Percentiles rank a stretch among this genome's conserved stretches.
Evolutionary conservation across 2,329 filamentous ascomycete species (phyloP).

Genomic region (Talaromyces sp.): DNA sequence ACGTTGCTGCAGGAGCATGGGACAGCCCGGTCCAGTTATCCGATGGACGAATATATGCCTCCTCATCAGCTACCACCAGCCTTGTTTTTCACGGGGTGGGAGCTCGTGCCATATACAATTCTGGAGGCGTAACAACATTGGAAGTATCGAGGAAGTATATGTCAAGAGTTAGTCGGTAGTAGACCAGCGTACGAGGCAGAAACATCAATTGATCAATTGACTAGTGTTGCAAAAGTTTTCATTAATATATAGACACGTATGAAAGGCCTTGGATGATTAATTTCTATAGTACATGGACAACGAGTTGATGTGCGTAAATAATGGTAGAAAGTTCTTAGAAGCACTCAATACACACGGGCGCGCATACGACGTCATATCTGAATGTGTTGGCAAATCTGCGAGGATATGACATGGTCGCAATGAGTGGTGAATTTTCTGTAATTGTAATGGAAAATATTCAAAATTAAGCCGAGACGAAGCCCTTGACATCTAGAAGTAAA

Average conservation of each 20-base stretch:
- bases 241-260: neutral
- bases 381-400: neutral
- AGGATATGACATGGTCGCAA: neutral
- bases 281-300: conserved; percentile 11
- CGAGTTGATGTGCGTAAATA: neutral
- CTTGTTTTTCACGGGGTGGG: too few species aligned
- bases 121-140: too few species aligned
- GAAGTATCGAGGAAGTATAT: too few species aligned
- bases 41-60: too few species aligned
- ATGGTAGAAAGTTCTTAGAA: neutral
- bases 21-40: too few species aligned
- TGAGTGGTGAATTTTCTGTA: conserved; percentile 1
- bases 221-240: neutral
- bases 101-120: too few species aligned
- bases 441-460: neutral
- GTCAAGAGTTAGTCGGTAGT: too few species aligned
- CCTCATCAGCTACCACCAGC: too few species aligned
- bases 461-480: conserved; percentile 67
- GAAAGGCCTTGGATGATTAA: conserved; percentile 6
- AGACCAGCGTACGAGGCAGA: neutral
- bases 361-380: neutral
- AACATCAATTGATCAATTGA: too few species aligned
- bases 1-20: too few species aligned
- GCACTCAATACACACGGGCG: neutral
- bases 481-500: conserved; percentile 62